Percentiles rank a stretch among this genome's conserved stretches.
Conservation (phyloP, 306 rosid species). For the Luffa acutangula region DNA sequence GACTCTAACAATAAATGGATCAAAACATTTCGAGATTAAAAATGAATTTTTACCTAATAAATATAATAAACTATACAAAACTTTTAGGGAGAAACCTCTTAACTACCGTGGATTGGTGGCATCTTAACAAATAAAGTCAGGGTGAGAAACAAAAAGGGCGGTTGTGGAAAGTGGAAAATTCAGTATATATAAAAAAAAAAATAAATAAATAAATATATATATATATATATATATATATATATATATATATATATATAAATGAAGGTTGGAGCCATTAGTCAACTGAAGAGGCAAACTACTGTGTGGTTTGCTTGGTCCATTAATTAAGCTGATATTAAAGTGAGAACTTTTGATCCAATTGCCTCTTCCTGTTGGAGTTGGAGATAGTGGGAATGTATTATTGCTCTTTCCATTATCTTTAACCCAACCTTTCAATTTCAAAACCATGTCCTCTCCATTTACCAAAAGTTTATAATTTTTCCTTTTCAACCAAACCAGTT, state of each 20-base stretch:
- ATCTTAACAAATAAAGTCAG: background rate
- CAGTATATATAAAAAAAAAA: too few relatives aligned
- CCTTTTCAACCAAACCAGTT: background rate
- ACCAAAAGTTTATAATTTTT: background rate
- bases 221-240: background rate
- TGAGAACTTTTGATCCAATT: background rate
- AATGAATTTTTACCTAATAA: background rate
- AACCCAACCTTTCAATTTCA: background rate
- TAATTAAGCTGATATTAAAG: background rate
- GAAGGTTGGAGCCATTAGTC: background rate
- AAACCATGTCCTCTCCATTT: background rate
- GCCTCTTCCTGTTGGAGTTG: slow-evolving; percentile 8
- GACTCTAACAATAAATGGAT: background rate
- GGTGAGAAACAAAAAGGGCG: background rate
- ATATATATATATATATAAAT: background rate
- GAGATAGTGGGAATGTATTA: background rate
- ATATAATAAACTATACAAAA: background rate
- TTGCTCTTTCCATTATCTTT: slow-evolving; percentile 5
- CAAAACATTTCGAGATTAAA: background rate
- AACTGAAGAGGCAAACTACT: slow-evolving; percentile 6
- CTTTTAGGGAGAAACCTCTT: background rate
- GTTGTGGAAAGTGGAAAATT: background rate
- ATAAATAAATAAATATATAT: background rate
- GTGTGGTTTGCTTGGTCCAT: background rate
- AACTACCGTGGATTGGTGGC: background rate